Conservation (phyloP, 2,329 filamentous ascomycete species). For the Curvularia verruculosa region DNA sequence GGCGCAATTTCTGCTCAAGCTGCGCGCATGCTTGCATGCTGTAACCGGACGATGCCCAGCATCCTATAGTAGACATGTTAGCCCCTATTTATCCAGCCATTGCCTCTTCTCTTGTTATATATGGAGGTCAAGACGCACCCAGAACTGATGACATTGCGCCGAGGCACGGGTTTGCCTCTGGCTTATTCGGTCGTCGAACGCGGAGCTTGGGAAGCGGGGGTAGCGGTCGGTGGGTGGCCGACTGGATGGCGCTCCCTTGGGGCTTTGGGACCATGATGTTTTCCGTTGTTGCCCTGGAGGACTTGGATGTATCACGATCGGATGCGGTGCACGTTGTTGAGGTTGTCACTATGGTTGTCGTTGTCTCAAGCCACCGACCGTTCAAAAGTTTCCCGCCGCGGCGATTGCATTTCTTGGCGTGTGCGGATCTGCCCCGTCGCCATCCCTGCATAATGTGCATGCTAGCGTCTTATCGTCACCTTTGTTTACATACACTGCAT, state of each 20-base stretch:
- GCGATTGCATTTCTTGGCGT: slow-evolving; percentile 18
- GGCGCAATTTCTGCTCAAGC: slow-evolving; percentile 65
- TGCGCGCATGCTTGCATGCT: slow-evolving; percentile 65
- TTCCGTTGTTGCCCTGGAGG: slow-evolving; percentile 5
- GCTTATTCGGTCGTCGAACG: slow-evolving; percentile 67
- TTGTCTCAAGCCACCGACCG: neutral
- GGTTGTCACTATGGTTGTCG: slow-evolving; percentile 2
- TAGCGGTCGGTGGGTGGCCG: slow-evolving; percentile 56
- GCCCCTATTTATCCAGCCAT: slow-evolving; percentile 12
- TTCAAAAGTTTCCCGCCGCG: slow-evolving; percentile 27
- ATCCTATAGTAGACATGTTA: slow-evolving; percentile 61
- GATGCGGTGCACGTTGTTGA: slow-evolving; percentile 7
- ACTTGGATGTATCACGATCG: neutral
- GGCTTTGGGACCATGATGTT: slow-evolving; percentile 47
- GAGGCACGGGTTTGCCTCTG: slow-evolving; percentile 68
- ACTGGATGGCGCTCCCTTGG: slow-evolving; percentile 40
- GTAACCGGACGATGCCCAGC: slow-evolving; percentile 82
- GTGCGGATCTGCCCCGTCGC: slow-evolving; percentile 9
- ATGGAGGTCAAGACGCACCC: slow-evolving; percentile 57
- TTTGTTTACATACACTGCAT: slow-evolving; percentile 19
- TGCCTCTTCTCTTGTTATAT: neutral
- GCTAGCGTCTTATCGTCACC: neutral
- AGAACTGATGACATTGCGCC: slow-evolving; percentile 70
- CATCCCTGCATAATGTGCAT: slow-evolving; percentile 13
- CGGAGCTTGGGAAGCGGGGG: slow-evolving; percentile 68